Evolutionary conservation across 169 alveolate species (phyloP), one percentile per base, ranked within the genome.

Genomic region (Cytauxzoon felis): DNA sequence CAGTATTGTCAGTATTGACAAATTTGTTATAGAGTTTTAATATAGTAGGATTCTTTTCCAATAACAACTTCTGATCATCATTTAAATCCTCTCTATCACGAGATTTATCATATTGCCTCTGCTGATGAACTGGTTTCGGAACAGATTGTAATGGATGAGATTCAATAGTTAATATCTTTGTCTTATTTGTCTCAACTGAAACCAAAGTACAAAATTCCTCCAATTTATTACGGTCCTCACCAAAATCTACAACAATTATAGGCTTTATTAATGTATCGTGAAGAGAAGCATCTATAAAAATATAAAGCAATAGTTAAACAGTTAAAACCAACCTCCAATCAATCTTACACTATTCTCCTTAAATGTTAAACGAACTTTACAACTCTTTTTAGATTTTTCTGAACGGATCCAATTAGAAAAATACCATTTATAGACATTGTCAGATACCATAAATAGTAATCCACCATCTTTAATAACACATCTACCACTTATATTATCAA

Each of bases 331-430:
- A 69, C 81, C 81, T 61, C 51, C 40, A 8, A 68, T 5, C 26
- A 75, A 65, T 49, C 43, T 64, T 3, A 56, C 24, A 0, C 70
- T 54, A 7, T 66, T 56, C 49, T 68, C 64, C n/a, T 83, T 78
- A 52, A 84, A 84, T 7, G 88, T 65, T 23, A 84, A 53, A n/a
- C 91, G 63, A 27, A 80, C 87, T 68, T 84, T 84, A 19, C 81
- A 76, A 5, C 66, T 73, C 62, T 84, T 84, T 64, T 84, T 84
- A 0, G 91, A 78, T 47, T 84, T 84, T 53, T 84, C 91, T 11
- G 82, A 80, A 48, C 78, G 61, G 23, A 60, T 65, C 91, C 91
- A 84, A 64, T 81, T 80, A 21, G 83, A 53, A 42, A 84, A 27
- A 27, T 83, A 72, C 82, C 82, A 72, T 66, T 72, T 72, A 40